Conservation (phyloP, 2,329 filamentous ascomycete species). For the Penicillium sp. region DNA sequence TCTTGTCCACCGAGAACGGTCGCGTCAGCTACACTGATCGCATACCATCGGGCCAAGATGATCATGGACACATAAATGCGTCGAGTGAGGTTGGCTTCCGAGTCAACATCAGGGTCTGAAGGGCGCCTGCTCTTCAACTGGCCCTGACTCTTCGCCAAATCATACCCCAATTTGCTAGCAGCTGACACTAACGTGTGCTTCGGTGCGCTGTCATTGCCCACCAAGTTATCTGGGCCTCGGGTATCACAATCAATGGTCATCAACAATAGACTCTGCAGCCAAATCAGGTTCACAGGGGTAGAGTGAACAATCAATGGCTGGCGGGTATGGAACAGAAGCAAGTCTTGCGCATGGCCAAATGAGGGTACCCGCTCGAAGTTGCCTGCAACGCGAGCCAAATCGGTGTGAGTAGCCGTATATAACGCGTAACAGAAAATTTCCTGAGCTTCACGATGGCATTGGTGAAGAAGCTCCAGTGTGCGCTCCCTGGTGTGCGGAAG, state of each 20-base stretch:
- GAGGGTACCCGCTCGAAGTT: constrained; percentile 41
- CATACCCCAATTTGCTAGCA: constrained; percentile 42
- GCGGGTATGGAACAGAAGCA: constrained; percentile 43
- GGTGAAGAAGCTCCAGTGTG: constrained; percentile 42
- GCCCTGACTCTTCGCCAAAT: constrained; percentile 44
- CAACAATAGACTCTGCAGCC: constrained; percentile 46
- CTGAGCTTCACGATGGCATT: constrained; percentile 45
- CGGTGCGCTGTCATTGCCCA: constrained; percentile 44
- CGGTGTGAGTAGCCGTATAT: constrained; percentile 45
- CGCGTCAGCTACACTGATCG: constrained; percentile 45
- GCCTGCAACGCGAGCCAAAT: constrained; percentile 37
- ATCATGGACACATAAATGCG: constrained; percentile 46
- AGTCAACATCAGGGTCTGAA: constrained; percentile 43
- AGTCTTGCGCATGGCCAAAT: constrained; percentile 46
- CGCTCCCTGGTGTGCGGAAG: constrained; percentile 46
- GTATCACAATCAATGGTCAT: constrained; percentile 49
- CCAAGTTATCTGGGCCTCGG: constrained; percentile 47
- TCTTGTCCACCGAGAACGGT: constrained; percentile 44
- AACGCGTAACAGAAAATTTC: constrained; percentile 46
- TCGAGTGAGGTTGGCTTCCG: constrained; percentile 45
- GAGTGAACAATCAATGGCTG: constrained; percentile 41
- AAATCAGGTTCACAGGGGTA: constrained; percentile 43
- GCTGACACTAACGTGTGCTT: constrained; percentile 47
- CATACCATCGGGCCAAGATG: constrained; percentile 48
- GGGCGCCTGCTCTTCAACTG: constrained; percentile 42